These are phyloP conservation scores for Saturnispora zaruensis DNA, from an alignment of 805 yeast genomes.

Conservation along the genomic window DNA sequence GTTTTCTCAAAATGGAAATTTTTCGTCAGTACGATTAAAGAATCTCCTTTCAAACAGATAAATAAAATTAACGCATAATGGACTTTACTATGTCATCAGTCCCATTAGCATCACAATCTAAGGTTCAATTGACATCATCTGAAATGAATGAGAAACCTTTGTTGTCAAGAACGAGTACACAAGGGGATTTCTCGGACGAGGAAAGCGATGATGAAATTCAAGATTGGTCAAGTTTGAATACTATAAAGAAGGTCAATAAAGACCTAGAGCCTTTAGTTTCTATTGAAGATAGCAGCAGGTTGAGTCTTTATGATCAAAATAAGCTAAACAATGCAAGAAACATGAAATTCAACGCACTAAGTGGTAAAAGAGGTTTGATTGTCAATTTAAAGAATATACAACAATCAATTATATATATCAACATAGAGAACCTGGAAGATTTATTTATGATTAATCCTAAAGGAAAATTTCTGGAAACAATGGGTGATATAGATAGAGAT, in stretches of 20 bases:
- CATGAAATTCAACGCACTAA: slow-evolving; percentile 67
- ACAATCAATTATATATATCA: slow-evolving; percentile 22
- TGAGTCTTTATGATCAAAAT: slow-evolving; percentile 23
- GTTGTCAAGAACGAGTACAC: neutral
- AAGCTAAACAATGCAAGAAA: slow-evolving; percentile 45
- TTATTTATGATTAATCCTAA: slow-evolving; percentile 38
- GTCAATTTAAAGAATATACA: slow-evolving; percentile 17
- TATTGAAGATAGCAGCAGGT: slow-evolving; percentile 5
- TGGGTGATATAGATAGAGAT: slow-evolving; percentile 51
- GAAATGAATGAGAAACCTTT: neutral
- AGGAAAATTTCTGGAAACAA: slow-evolving; percentile 66
- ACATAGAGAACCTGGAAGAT: slow-evolving; percentile 7
- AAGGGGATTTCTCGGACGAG: slow-evolving; percentile 22
- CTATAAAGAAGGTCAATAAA: slow-evolving; percentile 68
- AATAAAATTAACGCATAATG: neutral
- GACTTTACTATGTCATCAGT: neutral
- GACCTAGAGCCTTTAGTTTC: slow-evolving; percentile 58
- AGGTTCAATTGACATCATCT: neutral
- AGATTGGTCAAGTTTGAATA: slow-evolving; percentile 42
- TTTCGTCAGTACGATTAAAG: neutral
- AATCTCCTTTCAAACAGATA: neutral
- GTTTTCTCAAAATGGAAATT: neutral
- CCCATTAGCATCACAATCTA: neutral
- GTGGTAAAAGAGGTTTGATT: slow-evolving; percentile 38
- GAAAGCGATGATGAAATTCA: slow-evolving; percentile 32